Evolutionary conservation across 208 protist genomes (phyloP), one percentile per base, ranked within the genome.

Genomic region (Leishmania martiniquensis): DNA sequence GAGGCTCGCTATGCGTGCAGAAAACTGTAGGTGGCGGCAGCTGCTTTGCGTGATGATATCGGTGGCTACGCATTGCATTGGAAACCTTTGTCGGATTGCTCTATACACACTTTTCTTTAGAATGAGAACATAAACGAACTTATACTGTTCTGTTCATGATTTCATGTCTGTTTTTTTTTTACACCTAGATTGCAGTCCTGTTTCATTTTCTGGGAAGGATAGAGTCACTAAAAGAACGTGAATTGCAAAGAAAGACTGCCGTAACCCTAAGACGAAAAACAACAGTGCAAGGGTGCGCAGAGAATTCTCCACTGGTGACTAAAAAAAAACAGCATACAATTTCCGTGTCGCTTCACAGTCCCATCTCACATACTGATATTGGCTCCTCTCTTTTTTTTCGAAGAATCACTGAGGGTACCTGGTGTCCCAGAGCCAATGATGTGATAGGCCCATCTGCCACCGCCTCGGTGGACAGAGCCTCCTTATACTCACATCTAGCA

Each of bases 381-480:
- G 13, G 84, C 72, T 34, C 79, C 81, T 1, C 86, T 76, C 44
- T 79, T 54, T 47, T 84, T 62, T 34, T 78, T 81, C 59, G 85
- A 90, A 12, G 57, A 86, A 88, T 4, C 73, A 45, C 4, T 65
- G n/a, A 3, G 85, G 66, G 59, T 0, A 71, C 60, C 13, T 82
- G 78, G 44, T 91, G 81, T 9, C 81, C 84, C 6, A 76, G 81
- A 7, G 84, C 81, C 3, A 79, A 77, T 34, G 79, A 78, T 4
- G 84, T 87, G 10, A 87, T 75, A 17, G 88, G 68, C 7, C 63
- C 77, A 32, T 88, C 81, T 13, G 81, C 71, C 7, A 91, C 84
- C 15, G 55, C 77, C n/a, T 91, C 87, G 0, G 77, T 85, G n/a
- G 82, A 63, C 3, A 71, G 69, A 5, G 85, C 84, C 20, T 88